phyloP scores from a whole-genome alignment of 2,329 filamentous ascomycete species.

The Fusarium sp. region DNA sequence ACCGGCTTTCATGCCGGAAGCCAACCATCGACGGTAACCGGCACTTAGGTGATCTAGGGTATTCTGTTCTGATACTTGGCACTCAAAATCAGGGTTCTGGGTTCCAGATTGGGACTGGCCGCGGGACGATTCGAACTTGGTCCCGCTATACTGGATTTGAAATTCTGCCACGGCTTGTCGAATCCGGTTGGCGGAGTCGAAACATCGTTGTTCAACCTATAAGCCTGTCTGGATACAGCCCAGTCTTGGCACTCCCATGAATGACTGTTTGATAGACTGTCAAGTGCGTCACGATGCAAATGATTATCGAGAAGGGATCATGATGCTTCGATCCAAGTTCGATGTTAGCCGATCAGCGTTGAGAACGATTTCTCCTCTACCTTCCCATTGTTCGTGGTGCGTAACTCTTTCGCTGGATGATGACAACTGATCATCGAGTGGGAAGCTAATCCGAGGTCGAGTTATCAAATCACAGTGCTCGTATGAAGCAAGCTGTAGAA shows the following conservation, averaged over 20 bases:
- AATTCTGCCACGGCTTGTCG: conserved; percentile 23
- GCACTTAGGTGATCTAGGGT: conserved; percentile 18
- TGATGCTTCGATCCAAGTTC: conserved; percentile 13
- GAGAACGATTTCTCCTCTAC: neutral
- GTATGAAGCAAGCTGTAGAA: no score
- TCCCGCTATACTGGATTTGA: conserved; percentile 9
- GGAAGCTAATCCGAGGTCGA: no score
- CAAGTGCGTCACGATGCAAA: conserved; percentile 6
- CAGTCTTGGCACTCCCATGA: neutral
- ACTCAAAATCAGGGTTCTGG: conserved; percentile 17
- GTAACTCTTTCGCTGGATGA: neutral
- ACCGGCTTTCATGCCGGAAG: neutral
- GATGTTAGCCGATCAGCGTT: conserved; percentile 7
- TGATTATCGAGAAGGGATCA: conserved; percentile 21
- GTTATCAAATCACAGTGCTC: no score
- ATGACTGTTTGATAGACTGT: conserved; percentile 20
- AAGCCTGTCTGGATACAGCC: neutral
- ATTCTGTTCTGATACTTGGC: conserved; percentile 1
- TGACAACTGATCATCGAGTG: no score
- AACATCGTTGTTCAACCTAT: neutral
- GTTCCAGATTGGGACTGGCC: conserved; percentile 35
- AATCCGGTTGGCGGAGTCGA: conserved; percentile 1
- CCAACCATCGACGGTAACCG: conserved; percentile 1
- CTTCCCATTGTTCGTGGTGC: neutral
- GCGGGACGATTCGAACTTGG: conserved; percentile 37